These are phyloP conservation scores for Loxodes magnus DNA, from an alignment of 73 alveolate species.

Conservation along the genomic window DNA sequence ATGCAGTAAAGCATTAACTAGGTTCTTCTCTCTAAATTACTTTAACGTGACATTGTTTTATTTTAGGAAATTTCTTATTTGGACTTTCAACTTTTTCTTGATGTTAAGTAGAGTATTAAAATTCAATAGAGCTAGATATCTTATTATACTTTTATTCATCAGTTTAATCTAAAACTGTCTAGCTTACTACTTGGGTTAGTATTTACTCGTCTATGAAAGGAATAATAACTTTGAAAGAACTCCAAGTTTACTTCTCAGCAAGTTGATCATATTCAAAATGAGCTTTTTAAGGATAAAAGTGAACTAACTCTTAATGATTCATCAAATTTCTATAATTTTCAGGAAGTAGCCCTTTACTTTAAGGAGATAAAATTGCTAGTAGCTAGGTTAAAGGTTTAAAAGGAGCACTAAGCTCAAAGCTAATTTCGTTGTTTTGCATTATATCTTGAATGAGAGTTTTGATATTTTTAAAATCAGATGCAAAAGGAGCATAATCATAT, in stretches of 20 bases:
- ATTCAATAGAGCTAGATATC: not conserved
- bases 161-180: not conserved
- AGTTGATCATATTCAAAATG: constrained; percentile 40
- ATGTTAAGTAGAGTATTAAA: not conserved
- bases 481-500: constrained; percentile 96
- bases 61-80: not conserved
- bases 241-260: constrained; percentile 8
- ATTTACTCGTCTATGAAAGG: constrained; percentile 3
- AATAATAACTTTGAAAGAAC: constrained; percentile 3
- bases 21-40: not conserved
- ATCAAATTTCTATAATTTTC: constrained; percentile 55
- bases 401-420: constrained; percentile 60
- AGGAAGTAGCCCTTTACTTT: constrained; percentile 70
- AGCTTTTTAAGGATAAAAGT: constrained; percentile 71
- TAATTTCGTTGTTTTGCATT: constrained; percentile 29
- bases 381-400: constrained; percentile 77
- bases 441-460: constrained; percentile 33
- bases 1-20: not conserved
- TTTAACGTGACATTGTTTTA: constrained; percentile 1
- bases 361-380: constrained; percentile 80
- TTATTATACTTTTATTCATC: not conserved
- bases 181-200: not conserved
- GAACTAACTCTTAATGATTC: constrained; percentile 35
- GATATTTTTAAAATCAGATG: constrained; percentile 75
- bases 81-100: not conserved